Base-by-base conservation (phyloP, 331 rosid genomes). In the Erythrophleum ivorense region DNA sequence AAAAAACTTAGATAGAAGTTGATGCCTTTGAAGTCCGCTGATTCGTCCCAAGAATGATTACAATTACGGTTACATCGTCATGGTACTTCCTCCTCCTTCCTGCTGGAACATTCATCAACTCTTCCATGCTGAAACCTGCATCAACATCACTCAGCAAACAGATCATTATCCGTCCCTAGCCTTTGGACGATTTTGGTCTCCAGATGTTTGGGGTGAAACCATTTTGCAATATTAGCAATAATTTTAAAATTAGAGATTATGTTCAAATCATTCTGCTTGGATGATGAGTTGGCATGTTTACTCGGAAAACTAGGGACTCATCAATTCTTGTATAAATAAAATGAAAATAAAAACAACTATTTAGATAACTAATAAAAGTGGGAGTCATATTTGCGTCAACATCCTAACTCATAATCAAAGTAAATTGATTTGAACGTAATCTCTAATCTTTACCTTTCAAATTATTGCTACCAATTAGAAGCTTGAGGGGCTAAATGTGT, bases 51-150 rank as follows among this genome's bases (percentile, higher is more conserved):
- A 95, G 97, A 71, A 84, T 87, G 81, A 95, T 84, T 66, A 95
- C 97, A 40, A 93, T 95, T 58, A 95, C 92, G 29, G 98, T 95
- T 16, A 95, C 96, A 57, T 95, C 98, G 62, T 95, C 98, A 70
- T 95, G 98, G 87, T 95, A 95, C 83, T 93, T 95, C 80, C 98
- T 90, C 86, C 98, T 87, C 85, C 96, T 89, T 21, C 98, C 98
- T 0, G 91, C 96, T 15, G 98, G 98, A 84, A 93, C 65, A 66
- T 88, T 91, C 94, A 93, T 91, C 75, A 95, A 80, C 81, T 95
- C 98, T 90, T 95, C 98, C 91, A 81, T 85, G 86, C 92, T 93
- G 72, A 95, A 89, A 79, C 98, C 98, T 95, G 90, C 78, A 86
- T 15, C 19, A 69, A 7, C 12, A 3, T 78, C 64, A 67, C 57